A percentile compares a stretch with the other conserved stretches of the same genome.
These are phyloP conservation scores for Phytophthora pseudosyringae DNA, from an alignment of 352 stramenopile species.

Conservation along the genomic window DNA sequence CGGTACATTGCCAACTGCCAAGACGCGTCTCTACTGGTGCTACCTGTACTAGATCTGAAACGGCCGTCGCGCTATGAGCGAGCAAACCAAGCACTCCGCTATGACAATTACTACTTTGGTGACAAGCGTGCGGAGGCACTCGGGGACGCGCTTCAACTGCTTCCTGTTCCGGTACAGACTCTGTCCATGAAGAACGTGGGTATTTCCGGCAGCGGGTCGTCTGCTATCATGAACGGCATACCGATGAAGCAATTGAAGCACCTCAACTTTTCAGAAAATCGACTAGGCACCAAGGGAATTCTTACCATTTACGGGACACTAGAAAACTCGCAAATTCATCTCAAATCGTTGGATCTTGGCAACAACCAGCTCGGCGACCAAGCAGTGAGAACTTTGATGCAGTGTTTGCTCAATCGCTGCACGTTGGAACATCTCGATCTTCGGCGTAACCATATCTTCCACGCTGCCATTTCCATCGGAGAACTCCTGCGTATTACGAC, in stretches of 20 bases:
- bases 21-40: conserved; percentile 60
- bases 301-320: conserved; percentile 64
- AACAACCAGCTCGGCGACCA: conserved; percentile 82
- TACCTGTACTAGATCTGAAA: conserved; percentile 71
- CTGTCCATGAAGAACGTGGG: conserved; percentile 80
- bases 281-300: conserved; percentile 58
- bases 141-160: conserved; percentile 59
- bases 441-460: conserved; percentile 69
- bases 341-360: conserved; percentile 69
- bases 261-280: conserved; percentile 75
- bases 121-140: conserved; percentile 70
- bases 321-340: conserved; percentile 58
- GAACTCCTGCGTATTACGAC: conserved; percentile 71
- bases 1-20: conserved; percentile 72
- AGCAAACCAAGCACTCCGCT: conserved; percentile 48
- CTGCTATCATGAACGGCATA: conserved; percentile 64
- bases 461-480: conserved; percentile 60
- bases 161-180: conserved; percentile 60
- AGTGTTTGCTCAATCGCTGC: conserved; percentile 73
- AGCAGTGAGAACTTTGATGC: conserved; percentile 55
- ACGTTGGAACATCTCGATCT: conserved; percentile 70
- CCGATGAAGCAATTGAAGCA: conserved; percentile 57
- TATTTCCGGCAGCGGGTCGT: conserved; percentile 59
- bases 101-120: conserved; percentile 82
- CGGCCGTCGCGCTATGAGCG: conserved; percentile 51